Base-by-base conservation (phyloP, 495 filamentous ascomycete species). In the Astrothelium subdiscretum region DNA sequence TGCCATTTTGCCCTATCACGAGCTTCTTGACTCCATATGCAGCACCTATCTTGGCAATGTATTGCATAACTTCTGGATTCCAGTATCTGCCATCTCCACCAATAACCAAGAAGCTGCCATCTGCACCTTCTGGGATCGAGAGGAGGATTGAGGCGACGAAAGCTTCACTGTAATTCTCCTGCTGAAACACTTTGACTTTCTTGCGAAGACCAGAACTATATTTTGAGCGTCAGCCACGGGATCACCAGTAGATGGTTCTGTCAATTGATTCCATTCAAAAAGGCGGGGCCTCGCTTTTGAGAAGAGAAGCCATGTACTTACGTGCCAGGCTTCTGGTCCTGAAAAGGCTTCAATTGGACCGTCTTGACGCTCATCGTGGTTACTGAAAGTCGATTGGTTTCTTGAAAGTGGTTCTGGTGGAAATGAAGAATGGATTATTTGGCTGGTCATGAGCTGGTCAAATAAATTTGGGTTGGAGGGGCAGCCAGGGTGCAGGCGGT, bases 21-120 rank as follows among this genome's bases (percentile, higher is more conserved):
- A 98, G 83, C 85, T 97, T 98, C 88, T 96, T 97, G 70, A 97
- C 94, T 62, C 94, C 95, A 72, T 97, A 98, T 65, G 92, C 94
- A 64, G 89, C 89, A 69, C 90, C 86, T 69, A 98, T 97, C 81
- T 97, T 95, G 66, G 94, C 92, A 73, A 97, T 97, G 75, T 95
- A 78, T 77, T 96, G 91, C 67, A 95, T 87, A 66, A 92, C 92
- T 71, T 97, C 94, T 51, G 90, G 85, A 78, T 98, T 98, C 83
- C 89, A 97, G 82, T 85, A 97, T 62, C 94, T 89, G 63, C 94
- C 94, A 81, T 98, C 94, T 69, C 94, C 94, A 70, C 91, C 94
- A 76, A 98, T 96, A 75, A 98, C 94, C 65, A 97, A 85, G 78
- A 90, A 92, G 43, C 89, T 80, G 64, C 81, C 91, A 71, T 96